Conservation (phyloP, 768 basidiomycete species). For the Xerocomus brunneocitrinus region DNA sequence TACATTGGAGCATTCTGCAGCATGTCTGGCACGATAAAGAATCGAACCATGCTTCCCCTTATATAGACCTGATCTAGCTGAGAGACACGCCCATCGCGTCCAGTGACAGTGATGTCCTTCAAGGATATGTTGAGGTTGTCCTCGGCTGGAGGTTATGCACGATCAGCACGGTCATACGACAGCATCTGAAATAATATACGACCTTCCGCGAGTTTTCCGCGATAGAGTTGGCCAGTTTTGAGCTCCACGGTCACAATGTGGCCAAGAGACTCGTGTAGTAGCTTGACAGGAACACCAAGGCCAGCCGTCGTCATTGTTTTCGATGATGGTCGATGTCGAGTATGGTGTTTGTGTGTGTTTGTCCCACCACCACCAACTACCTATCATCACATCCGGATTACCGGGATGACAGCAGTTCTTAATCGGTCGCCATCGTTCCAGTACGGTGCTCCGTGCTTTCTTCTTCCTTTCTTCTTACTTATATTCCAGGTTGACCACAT, state of each 20-base stretch:
- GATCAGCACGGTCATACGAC: slow-evolving; percentile 16
- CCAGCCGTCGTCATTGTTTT: slow-evolving; percentile 44
- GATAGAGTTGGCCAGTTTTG: slow-evolving; percentile 95
- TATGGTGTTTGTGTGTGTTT: slow-evolving; percentile 20
- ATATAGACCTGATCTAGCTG: slow-evolving; percentile 99
- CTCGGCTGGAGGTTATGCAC: slow-evolving; percentile 62
- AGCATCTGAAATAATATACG: slow-evolving; percentile 13
- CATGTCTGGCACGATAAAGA: slow-evolving; percentile 99
- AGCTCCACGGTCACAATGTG: slow-evolving; percentile 98
- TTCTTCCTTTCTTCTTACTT: not conserved
- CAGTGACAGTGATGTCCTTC: slow-evolving; percentile 95
- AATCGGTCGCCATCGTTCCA: not conserved
- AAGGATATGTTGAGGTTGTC: slow-evolving; percentile 97
- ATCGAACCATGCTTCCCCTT: slow-evolving; percentile 94
- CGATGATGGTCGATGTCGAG: slow-evolving; percentile 8
- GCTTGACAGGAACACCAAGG: slow-evolving; percentile 92
- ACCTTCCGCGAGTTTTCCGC: slow-evolving; percentile 96
- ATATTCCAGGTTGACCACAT: not conserved
- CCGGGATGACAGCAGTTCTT: not conserved
- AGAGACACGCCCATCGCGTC: slow-evolving; percentile 95
- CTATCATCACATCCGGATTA: not conserved
- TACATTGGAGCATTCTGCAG: slow-evolving; percentile 98
- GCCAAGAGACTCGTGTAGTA: slow-evolving; percentile 93
- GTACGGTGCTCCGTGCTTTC: not conserved
- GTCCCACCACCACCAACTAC: not conserved